These are phyloP conservation scores for Fusarium cyanostomum DNA, from an alignment of 2,329 filamentous ascomycete species.

Conservation along the genomic window DNA sequence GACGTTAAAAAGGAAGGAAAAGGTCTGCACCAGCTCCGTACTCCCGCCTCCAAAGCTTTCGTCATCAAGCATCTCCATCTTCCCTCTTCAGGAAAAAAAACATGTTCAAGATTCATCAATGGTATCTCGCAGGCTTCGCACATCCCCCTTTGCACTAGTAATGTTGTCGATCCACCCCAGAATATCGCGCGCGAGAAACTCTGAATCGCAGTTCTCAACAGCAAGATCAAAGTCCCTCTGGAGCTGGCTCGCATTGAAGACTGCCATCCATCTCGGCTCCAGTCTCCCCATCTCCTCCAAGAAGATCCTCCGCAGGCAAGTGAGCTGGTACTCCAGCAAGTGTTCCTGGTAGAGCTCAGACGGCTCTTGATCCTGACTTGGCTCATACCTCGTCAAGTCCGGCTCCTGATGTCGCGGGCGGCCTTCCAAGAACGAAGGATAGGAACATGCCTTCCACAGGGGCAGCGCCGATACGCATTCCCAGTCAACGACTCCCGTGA, in stretches of 20 bases:
- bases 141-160: not conserved
- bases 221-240: slow-evolving; percentile 26
- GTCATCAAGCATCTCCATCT: too few species aligned
- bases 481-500: slow-evolving; percentile 55
- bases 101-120: not conserved
- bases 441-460: slow-evolving; percentile 48
- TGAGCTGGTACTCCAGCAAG: slow-evolving; percentile 52
- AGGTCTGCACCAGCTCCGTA: too few species aligned
- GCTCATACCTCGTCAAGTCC: slow-evolving; percentile 37
- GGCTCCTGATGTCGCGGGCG: slow-evolving; percentile 11
- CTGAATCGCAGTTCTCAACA: slow-evolving; percentile 10
- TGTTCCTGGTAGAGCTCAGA: slow-evolving; percentile 50
- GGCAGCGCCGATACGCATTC: slow-evolving; percentile 54
- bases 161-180: slow-evolving; percentile 7
- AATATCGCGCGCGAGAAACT: slow-evolving; percentile 2
- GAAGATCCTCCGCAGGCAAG: slow-evolving; percentile 47
- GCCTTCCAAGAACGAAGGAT: slow-evolving; percentile 49
- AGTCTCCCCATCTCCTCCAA: slow-evolving; percentile 44
- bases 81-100: not conserved
- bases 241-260: slow-evolving; percentile 5
- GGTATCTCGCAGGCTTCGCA: not conserved
- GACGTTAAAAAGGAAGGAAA: too few species aligned
- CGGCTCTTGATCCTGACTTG: not conserved
- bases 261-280: slow-evolving; percentile 45
- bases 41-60: too few species aligned